Conservation (phyloP, 2,329 filamentous ascomycete species). For the Davidsoniella neocaledoniae region DNA sequence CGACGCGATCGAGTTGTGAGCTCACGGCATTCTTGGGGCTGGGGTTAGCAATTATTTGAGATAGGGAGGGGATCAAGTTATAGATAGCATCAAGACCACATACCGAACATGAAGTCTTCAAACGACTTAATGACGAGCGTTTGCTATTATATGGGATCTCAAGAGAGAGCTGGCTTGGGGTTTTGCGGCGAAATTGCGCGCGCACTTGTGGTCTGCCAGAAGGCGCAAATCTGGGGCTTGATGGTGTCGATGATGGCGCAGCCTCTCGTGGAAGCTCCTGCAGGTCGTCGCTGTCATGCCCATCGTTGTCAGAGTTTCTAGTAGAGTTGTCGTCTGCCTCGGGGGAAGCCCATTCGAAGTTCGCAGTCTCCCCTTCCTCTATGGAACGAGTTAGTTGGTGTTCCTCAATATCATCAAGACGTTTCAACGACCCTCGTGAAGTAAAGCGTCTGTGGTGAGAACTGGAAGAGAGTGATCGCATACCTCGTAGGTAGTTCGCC, state of each 20-base stretch:
- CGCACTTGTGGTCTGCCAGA: conserved; percentile 37
- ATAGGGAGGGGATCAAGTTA: not conserved
- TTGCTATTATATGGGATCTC: conserved; percentile 21
- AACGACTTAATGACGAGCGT: conserved; percentile 25
- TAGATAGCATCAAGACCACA: conserved; percentile 16
- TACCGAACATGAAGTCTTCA: conserved; percentile 36
- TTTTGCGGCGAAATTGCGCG: conserved; percentile 34
- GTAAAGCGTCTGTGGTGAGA: not conserved
- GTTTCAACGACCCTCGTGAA: not conserved
- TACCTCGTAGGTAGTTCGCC: conserved; percentile 80
- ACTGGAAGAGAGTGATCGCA: conserved; percentile 15
- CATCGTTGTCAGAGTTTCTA: conserved; percentile 12
- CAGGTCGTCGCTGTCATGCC: conserved; percentile 18
- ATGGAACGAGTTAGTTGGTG: conserved; percentile 14
- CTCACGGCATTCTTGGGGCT: conserved; percentile 46
- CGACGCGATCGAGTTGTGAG: conserved; percentile 54
- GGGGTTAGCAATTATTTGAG: not conserved
- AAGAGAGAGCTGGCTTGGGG: conserved; percentile 28
- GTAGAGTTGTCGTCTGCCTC: conserved; percentile 20
- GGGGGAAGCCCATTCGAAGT: conserved; percentile 30
- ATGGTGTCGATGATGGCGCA: conserved; percentile 28
- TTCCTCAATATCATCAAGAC: not conserved
- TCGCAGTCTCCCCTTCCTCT: conserved; percentile 34
- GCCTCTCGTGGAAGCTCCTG: conserved; percentile 11
- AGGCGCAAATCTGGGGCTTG: conserved; percentile 38